Evolutionary conservation across 257 asterid species (phyloP).

Genomic region (Primulina tabacum): DNA sequence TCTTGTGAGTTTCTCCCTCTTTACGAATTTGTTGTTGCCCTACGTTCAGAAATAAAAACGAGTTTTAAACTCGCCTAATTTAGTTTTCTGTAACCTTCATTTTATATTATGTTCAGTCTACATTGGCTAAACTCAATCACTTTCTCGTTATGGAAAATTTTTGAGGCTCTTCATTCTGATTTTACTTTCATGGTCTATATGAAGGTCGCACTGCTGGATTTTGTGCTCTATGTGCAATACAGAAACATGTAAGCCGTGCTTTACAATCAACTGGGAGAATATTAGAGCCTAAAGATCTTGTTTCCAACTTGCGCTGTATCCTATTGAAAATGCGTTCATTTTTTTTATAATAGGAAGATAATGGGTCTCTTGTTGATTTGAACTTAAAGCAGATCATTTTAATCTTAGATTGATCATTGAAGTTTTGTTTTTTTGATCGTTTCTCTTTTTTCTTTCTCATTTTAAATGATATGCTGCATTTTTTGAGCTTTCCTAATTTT

Average conservation of each 20-base stretch:
- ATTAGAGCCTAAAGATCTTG: conserved; percentile 95
- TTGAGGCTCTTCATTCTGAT: conserved; percentile 21
- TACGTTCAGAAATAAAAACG: not conserved
- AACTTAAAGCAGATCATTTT: not conserved
- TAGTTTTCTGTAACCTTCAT: not conserved
- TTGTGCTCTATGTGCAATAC: conserved; percentile 98
- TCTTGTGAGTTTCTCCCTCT: conserved; percentile 63
- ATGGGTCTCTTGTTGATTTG: conserved; percentile 3
- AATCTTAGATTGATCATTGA: no score
- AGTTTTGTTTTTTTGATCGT: conserved; percentile 1
- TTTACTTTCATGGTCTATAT: conserved; percentile 25
- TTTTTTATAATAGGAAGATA: conserved; percentile 4
- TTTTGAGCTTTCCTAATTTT: not conserved
- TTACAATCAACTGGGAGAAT: conserved; percentile 90
- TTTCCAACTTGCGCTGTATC: conserved; percentile 94
- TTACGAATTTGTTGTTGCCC: not conserved
- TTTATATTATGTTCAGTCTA: no score
- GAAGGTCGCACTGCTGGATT: conserved; percentile 91
- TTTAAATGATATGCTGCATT: not conserved
- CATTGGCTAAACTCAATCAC: not conserved
- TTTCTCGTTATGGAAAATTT: conserved; percentile 4
- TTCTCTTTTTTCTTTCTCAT: not conserved
- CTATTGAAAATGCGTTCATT: conserved; percentile 26
- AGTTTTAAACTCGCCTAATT: not conserved
- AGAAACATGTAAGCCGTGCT: conserved; percentile 94